A percentile compares a stretch with the other conserved stretches of the same genome.
These are phyloP conservation scores for Pezicula neosporulosa DNA, from an alignment of 2,329 filamentous ascomycete species.

Conservation along the genomic window DNA sequence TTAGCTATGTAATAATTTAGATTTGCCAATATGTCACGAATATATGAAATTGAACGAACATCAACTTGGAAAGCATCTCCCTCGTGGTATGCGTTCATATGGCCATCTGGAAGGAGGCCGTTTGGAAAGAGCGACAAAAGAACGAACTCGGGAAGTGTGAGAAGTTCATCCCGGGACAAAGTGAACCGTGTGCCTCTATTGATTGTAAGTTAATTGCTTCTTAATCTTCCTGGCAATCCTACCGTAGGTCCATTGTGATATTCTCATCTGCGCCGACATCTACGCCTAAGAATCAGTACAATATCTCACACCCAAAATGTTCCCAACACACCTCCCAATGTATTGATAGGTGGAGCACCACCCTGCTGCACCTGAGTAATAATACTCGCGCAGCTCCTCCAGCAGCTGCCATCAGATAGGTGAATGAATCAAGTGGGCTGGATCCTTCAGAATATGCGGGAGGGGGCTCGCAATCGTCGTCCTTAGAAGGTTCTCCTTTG, in stretches of 20 bases:
- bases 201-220: constrained; percentile 23
- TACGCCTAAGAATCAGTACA: constrained; percentile 29
- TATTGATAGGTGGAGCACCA: constrained; percentile 79
- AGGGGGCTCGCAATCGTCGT: constrained; percentile 84
- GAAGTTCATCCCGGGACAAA: constrained; percentile 87
- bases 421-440: constrained; percentile 87
- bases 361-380: constrained; percentile 98
- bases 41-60: constrained; percentile 58
- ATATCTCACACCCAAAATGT: background rate
- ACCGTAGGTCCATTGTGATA: constrained; percentile 93
- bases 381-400: constrained; percentile 95
- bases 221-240: constrained; percentile 29
- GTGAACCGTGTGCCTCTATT: constrained; percentile 87
- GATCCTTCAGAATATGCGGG: constrained; percentile 94
- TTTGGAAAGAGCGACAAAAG: constrained; percentile 97
- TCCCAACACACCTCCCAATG: constrained; percentile 68
- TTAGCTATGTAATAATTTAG: constrained; percentile 39
- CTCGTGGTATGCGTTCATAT: constrained; percentile 90
- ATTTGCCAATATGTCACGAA: constrained; percentile 29
- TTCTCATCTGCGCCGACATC: constrained; percentile 89
- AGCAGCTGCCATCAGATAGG: constrained; percentile 96
- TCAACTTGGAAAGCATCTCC: constrained; percentile 95
- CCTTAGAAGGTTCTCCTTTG: constrained; percentile 72
- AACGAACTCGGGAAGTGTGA: constrained; percentile 96
- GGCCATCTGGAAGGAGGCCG: constrained; percentile 93